Percentiles rank a stretch among this genome's conserved stretches.
These are phyloP conservation scores for Mycosphaerelloides madeirae DNA, from an alignment of 2,329 filamentous ascomycete species.

Conservation along the genomic window DNA sequence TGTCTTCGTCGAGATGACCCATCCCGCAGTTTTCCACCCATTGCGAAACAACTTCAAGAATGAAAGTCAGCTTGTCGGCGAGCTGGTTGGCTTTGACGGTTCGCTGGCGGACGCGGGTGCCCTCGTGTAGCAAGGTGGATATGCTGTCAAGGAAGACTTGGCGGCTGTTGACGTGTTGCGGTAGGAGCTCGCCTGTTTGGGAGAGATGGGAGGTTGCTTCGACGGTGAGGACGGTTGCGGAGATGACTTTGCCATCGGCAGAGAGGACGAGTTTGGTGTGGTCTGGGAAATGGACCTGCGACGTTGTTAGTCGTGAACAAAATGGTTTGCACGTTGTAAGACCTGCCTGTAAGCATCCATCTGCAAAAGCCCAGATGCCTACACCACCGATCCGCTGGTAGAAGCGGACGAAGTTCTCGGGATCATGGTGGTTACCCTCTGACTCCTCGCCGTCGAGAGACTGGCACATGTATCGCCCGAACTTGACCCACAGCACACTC, in stretches of 20 bases:
- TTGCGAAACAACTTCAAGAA: constrained; percentile 62
- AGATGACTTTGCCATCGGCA: constrained; percentile 66
- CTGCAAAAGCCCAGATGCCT: constrained; percentile 74
- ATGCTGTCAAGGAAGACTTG: constrained; percentile 67
- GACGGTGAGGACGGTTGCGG: constrained; percentile 71
- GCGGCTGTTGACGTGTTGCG: constrained; percentile 64
- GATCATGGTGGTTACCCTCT: constrained; percentile 26
- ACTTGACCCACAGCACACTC: constrained; percentile 61
- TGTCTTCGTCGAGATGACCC: constrained; percentile 43
- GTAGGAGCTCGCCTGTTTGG: constrained; percentile 55
- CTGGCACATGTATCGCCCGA: constrained; percentile 64
- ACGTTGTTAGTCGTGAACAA: constrained; percentile 10
- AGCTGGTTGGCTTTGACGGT: constrained; percentile 68
- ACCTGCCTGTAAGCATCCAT: constrained; percentile 69
- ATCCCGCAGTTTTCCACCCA: constrained; percentile 68
- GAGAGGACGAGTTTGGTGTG: constrained; percentile 81
- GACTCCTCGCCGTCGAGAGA: constrained; percentile 39
- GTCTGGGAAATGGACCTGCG: constrained; percentile 78
- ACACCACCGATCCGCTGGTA: constrained; percentile 79
- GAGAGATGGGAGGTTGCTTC: constrained; percentile 64
- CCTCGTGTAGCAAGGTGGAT: constrained; percentile 64
- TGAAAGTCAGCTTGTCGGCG: constrained; percentile 68
- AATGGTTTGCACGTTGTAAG: background rate
- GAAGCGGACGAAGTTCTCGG: constrained; percentile 62
- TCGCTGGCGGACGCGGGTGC: constrained; percentile 41